phyloP scores from a whole-genome alignment of 78 protist genomes.

The Blattamonas nauphoetae region DNA sequence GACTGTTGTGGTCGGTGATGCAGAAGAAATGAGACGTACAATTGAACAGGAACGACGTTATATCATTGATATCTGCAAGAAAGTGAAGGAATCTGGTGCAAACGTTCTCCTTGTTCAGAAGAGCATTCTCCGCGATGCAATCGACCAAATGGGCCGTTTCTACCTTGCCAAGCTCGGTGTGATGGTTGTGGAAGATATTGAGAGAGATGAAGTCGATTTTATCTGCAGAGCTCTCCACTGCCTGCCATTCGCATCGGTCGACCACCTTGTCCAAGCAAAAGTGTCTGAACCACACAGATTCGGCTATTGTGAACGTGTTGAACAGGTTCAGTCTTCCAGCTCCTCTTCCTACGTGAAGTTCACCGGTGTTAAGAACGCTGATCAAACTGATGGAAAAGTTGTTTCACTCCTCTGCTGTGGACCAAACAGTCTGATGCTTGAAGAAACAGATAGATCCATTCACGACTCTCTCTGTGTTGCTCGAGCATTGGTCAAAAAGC shows the following conservation, averaged over 20 bases:
- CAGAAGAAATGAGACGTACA: constrained; percentile 85
- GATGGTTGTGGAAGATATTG: constrained; percentile 87
- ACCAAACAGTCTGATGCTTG: constrained; percentile 80
- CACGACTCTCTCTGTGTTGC: constrained; percentile 99
- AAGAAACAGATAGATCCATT: constrained; percentile 91
- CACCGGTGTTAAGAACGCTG: constrained; percentile 72
- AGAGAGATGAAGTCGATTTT: constrained; percentile 92
- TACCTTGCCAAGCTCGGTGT: constrained; percentile 89
- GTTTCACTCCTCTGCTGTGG: constrained; percentile 80
- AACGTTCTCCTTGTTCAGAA: constrained; percentile 96
- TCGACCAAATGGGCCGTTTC: constrained; percentile 77
- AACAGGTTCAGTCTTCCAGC: constrained; percentile 63
- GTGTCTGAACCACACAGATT: constrained; percentile 60
- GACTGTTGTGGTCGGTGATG: constrained; percentile 44
- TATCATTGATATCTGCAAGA: constrained; percentile 77
- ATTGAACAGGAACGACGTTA: constrained; percentile 81
- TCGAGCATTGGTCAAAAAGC: constrained; percentile 87
- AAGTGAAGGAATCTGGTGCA: constrained; percentile 79
- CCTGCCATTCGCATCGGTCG: constrained; percentile 80
- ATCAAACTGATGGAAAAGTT: constrained; percentile 48
- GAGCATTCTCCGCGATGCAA: constrained; percentile 91
- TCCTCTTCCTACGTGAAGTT: constrained; percentile 70
- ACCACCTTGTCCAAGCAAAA: constrained; percentile 38
- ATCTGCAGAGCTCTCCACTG: constrained; percentile 86
- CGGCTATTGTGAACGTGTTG: constrained; percentile 81